Evolutionary conservation across 208 protist species (phyloP).

Genomic region (Acanthamoeba castellanii): DNA sequence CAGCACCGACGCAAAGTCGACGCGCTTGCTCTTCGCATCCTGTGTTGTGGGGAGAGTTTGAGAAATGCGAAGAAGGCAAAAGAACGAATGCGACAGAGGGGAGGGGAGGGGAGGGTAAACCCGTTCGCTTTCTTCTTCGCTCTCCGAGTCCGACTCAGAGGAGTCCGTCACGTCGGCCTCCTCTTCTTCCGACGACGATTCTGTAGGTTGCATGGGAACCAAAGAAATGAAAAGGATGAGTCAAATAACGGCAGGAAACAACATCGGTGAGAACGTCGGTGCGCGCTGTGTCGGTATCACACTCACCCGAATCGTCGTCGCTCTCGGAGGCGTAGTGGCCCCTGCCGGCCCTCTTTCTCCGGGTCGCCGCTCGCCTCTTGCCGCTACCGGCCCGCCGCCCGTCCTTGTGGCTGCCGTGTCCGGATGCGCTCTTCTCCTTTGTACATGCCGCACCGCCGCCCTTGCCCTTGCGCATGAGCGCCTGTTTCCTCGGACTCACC

Average conservation of each 20-base stretch:
- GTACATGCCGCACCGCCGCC: background rate
- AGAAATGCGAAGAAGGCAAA: no score
- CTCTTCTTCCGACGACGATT: background rate
- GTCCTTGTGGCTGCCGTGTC: background rate
- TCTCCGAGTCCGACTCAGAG: background rate
- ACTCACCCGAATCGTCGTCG: background rate
- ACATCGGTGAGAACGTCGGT: no score
- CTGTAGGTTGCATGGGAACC: background rate
- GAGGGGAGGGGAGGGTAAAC: background rate
- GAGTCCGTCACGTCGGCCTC: background rate
- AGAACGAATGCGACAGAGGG: background rate
- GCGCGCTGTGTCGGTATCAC: no score
- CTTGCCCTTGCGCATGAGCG: background rate
- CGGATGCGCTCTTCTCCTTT: background rate
- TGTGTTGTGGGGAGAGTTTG: background rate
- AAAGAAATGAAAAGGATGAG: no score
- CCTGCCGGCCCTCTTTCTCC: background rate
- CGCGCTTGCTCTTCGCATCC: background rate
- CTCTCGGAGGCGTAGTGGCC: background rate
- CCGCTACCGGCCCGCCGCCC: background rate
- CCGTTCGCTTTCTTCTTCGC: background rate
- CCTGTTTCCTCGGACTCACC: background rate
- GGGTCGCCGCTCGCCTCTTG: background rate
- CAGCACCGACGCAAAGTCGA: slow-evolving; percentile 66
- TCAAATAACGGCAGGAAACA: no score